A percentile compares a stretch with the other conserved stretches of the same genome.
Evolutionary conservation across 2,329 filamentous ascomycete genomes (phyloP).

Genomic region (Rutstroemia sp.): DNA sequence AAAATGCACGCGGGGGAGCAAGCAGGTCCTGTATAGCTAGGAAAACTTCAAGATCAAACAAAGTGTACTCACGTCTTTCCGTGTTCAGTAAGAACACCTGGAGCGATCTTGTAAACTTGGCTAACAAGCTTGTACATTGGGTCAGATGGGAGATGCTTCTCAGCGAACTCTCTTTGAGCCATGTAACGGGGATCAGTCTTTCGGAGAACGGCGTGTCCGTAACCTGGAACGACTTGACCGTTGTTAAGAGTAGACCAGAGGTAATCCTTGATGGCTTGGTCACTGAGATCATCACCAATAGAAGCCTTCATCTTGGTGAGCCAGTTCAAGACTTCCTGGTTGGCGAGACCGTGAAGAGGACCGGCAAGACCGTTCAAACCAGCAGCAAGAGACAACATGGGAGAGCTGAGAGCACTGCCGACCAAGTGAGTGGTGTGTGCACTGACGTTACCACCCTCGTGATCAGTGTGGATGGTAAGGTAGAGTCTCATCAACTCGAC

Average conservation of each 20-base stretch:
- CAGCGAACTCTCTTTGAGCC: conserved; percentile 92
- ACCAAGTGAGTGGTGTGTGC: conserved; percentile 99
- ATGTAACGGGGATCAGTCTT: conserved; percentile 99
- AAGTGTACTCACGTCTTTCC: conserved; percentile 97
- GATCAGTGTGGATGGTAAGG: conserved; percentile 99
- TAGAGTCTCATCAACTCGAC: conserved; percentile 98
- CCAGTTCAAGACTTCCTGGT: conserved; percentile 99
- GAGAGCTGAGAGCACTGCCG: conserved; percentile 91
- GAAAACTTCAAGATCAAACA: conserved; percentile 39
- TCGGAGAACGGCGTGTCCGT: conserved; percentile 97
- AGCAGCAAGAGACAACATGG: conserved; percentile 91
- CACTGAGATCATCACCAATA: conserved; percentile 89
- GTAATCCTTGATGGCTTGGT: conserved; percentile 96
- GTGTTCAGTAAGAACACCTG: conserved; percentile 95
- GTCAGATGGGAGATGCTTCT: conserved; percentile 65
- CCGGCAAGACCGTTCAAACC: conserved; percentile 97
- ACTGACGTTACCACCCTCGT: conserved; percentile 98
- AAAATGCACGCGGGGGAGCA: too few relatives aligned
- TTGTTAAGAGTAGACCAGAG: conserved; percentile 95
- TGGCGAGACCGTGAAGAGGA: conserved; percentile 96
- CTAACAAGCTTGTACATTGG: conserved; percentile 99
- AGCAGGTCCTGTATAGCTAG: too few relatives aligned
- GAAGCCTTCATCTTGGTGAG: conserved; percentile 97
- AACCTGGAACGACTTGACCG: conserved; percentile 94
- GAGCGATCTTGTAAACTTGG: conserved; percentile 99